These are phyloP conservation scores for Clarkia xantiana DNA, from an alignment of 345 rosid species.

Conservation along the genomic window DNA sequence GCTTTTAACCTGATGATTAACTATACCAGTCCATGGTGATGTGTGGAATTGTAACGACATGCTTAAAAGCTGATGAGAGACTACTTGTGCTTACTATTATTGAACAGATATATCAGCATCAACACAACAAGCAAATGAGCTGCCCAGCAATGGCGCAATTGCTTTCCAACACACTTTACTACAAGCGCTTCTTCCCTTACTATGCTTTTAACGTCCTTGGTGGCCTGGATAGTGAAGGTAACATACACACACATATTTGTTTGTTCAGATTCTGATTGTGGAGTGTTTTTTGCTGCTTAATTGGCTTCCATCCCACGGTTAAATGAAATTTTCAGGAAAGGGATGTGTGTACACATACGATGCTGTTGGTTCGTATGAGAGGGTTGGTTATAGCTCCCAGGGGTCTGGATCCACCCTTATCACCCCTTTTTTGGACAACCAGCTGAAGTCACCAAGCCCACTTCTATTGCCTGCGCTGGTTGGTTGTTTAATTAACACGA, in stretches of 20 bases:
- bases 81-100: background rate
- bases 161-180: conserved; percentile 93
- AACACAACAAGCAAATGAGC: conserved; percentile 97
- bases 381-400: conserved; percentile 91
- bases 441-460: conserved; percentile 95
- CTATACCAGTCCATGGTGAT: background rate
- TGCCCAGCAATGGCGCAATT: conserved; percentile 94
- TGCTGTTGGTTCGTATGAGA: conserved; percentile 94
- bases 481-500: conserved; percentile 16
- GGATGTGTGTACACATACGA: conserved; percentile 96
- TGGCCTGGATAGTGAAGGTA: conserved; percentile 93
- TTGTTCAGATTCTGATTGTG: background rate
- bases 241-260: conserved; percentile 4
- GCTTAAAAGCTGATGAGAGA: background rate
- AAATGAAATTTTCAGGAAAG: conserved; percentile 35
- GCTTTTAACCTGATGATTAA: too few relatives aligned
- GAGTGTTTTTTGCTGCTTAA: background rate
- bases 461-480: conserved; percentile 63
- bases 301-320: background rate
- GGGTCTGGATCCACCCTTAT: conserved; percentile 89
- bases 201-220: conserved; percentile 89
- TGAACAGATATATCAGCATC: conserved; percentile 83
- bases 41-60: too few relatives aligned
- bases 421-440: conserved; percentile 94
- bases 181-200: conserved; percentile 93